A percentile compares a stretch with the other conserved stretches of the same genome.
These are phyloP conservation scores for Leishmania amazonensis DNA, from an alignment of 208 protist species.

Conservation along the genomic window DNA sequence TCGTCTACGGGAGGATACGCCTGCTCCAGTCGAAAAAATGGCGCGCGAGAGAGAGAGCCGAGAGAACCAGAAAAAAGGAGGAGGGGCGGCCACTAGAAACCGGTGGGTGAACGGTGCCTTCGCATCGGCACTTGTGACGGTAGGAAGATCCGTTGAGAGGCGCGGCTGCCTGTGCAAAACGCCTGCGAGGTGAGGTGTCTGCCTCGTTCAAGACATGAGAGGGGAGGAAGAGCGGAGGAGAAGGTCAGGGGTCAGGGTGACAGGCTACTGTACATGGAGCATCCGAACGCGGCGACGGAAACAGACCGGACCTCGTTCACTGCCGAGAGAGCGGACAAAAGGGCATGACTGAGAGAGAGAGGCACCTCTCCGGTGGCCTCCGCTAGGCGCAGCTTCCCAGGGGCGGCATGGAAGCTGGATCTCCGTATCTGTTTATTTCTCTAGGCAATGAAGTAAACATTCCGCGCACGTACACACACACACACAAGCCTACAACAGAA, in stretches of 20 bases:
- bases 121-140: too few species aligned
- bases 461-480: too few species aligned
- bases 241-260: background rate
- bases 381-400: background rate
- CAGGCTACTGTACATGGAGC: background rate
- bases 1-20: too few species aligned
- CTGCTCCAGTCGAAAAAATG: too few species aligned
- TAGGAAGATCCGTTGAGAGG: too few species aligned
- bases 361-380: background rate
- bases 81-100: too few species aligned
- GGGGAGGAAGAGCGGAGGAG: background rate
- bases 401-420: background rate
- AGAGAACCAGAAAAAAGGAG: too few species aligned
- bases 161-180: background rate
- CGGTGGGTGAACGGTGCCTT: too few species aligned
- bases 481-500: too few species aligned
- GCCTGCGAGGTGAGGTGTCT: background rate
- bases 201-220: background rate
- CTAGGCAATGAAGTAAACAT: background rate
- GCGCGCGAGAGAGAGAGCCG: too few species aligned
- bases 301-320: too few species aligned
- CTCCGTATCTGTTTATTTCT: background rate
- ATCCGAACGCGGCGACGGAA: too few species aligned
- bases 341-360: background rate
- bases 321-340: background rate